These are phyloP conservation scores for Marasmius sp. DNA, from an alignment of 1,284 basidiomycete species.

Conservation along the genomic window DNA sequence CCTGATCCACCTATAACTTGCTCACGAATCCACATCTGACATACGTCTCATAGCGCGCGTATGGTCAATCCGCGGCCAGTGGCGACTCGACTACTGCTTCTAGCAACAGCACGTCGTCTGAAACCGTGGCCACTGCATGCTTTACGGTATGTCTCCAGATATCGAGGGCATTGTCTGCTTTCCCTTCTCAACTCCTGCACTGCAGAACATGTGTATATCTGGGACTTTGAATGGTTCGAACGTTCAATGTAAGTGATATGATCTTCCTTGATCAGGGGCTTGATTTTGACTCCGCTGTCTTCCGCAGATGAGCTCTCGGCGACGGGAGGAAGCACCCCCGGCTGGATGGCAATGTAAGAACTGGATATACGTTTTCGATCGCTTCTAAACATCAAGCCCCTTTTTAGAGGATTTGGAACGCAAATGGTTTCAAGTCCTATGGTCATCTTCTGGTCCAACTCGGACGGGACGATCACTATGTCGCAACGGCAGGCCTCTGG, in stretches of 20 bases:
- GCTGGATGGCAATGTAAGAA: slow-evolving; percentile 59
- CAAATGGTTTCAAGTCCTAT: slow-evolving; percentile 54
- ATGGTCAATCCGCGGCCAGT: no score
- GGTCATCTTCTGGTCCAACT: slow-evolving; percentile 68
- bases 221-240: slow-evolving; percentile 42
- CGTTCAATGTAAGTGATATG: slow-evolving; percentile 39
- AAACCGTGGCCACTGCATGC: neutral
- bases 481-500: slow-evolving; percentile 54
- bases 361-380: slow-evolving; percentile 1
- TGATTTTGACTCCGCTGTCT: neutral
- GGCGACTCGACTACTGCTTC: no score
- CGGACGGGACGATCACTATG: slow-evolving; percentile 51
- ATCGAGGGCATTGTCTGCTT: neutral
- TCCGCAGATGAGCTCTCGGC: slow-evolving; percentile 39
- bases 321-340: slow-evolving; percentile 34
- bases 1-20: no score
- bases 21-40: no score
- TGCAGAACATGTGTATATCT: slow-evolving; percentile 41
- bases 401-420: slow-evolving; percentile 51
- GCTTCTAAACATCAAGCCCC: slow-evolving; percentile 5
- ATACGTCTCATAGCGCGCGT: no score
- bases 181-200: neutral
- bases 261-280: neutral
- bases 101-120: no score
- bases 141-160: slow-evolving; percentile 18